Evolutionary conservation across 1,284 basidiomycete species (phyloP), one percentile per base, ranked within the genome.

Genomic region (Golubevia pallescens): DNA sequence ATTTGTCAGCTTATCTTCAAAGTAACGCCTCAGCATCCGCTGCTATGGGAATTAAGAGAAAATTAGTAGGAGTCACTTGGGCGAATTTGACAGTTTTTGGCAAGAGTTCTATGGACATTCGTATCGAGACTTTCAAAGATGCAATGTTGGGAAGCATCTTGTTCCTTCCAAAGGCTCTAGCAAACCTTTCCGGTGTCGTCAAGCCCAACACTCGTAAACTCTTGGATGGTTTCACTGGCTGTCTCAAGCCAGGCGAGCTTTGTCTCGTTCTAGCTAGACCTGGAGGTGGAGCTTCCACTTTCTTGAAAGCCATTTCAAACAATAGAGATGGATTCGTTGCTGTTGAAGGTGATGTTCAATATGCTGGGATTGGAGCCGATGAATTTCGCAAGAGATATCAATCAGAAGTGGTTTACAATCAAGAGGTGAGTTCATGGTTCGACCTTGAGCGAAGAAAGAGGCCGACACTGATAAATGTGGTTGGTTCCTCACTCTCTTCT

Each of bases 231-330:
- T 56, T 81, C 63, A 64, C 65, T 53, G 79, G 79, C n/a, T 67
- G 62, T 21, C 70, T 70, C 4, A 69, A 70, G 21, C 77, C 79
- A 0, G 77, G 79, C 42, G 78, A 81, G 71, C 79, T 80, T 75
- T 66, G 75, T 1, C 72, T 81, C 57, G 78, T 81, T 55, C 67
- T 81, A 51, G 79, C 77, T 28, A 66, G 79, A 8, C 79, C 79
- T 24, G 71, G 71, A 32, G 58, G 76, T 3, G 79, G 79, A 23
- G 79, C 77, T 69, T 70, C 68, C 14, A 81, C 79, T 5, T 78
- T 81, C 65, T 75, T 81, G 71, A 76, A 80, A 63, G 72, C 78
- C 16, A 76, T 81, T 53, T 73, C 79, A 54, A 76, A 80, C 67
- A 71, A 80, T 61, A 71, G 74, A 34, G 62, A 57, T n/a, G 78